Evolutionary conservation across 2,329 filamentous ascomycete species (phyloP).

Genomic region (Triangularia verruculosa): DNA sequence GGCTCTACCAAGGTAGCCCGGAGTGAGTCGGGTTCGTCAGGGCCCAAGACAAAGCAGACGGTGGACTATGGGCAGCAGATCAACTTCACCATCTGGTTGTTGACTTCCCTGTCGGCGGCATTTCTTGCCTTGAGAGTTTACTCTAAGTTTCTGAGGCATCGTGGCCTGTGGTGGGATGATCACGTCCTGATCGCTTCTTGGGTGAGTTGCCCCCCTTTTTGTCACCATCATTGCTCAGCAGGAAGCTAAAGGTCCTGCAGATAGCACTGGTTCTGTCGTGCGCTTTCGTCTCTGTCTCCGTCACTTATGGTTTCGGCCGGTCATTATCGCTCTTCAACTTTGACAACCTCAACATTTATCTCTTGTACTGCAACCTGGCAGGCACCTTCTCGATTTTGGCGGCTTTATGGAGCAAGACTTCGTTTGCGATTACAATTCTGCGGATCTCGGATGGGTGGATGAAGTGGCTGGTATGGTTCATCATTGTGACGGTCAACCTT

Average conservation of each 20-base stretch:
- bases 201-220: constrained; percentile 19
- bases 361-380: constrained; percentile 24
- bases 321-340: constrained; percentile 26
- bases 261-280: constrained; percentile 17
- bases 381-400: constrained; percentile 34
- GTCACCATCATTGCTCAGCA: not conserved
- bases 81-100: constrained; percentile 24
- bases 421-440: constrained; percentile 34
- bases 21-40: not conserved
- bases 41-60: constrained; percentile 1
- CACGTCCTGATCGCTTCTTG: constrained; percentile 28
- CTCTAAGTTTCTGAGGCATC: constrained; percentile 30
- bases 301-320: constrained; percentile 28
- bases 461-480: constrained; percentile 29
- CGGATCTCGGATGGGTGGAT: constrained; percentile 30
- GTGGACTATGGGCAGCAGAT: constrained; percentile 23
- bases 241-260: constrained; percentile 1
- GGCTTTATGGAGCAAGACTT: constrained; percentile 35
- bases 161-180: constrained; percentile 33
- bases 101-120: constrained; percentile 19
- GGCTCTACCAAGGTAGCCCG: not conserved
- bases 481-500: constrained; percentile 32
- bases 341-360: constrained; percentile 19
- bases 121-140: constrained; percentile 30
- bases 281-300: constrained; percentile 17